These are phyloP conservation scores for Pyrenula aspistea DNA, from an alignment of 495 filamentous ascomycete species.

Conservation along the genomic window DNA sequence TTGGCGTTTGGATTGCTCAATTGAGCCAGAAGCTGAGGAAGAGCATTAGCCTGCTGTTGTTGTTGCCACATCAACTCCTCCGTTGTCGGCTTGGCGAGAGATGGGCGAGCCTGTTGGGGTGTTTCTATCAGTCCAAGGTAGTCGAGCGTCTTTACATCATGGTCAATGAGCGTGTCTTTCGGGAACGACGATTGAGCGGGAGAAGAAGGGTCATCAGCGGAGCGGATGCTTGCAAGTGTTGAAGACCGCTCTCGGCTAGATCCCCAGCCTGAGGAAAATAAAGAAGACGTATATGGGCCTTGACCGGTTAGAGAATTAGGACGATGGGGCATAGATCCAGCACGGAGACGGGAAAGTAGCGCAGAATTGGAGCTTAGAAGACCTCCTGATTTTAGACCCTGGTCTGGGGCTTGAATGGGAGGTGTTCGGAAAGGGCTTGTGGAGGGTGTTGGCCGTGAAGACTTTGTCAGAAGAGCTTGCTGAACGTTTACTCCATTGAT, in stretches of 20 bases:
- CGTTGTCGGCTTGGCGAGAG: slow-evolving; percentile 45
- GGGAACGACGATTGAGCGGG: slow-evolving; percentile 85
- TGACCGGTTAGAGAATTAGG: slow-evolving; percentile 48
- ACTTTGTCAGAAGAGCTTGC: slow-evolving; percentile 61
- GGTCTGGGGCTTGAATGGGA: slow-evolving; percentile 59
- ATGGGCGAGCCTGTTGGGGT: slow-evolving; percentile 66
- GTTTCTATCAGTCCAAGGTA: slow-evolving; percentile 94
- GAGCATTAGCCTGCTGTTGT: slow-evolving; percentile 41
- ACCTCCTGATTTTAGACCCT: slow-evolving; percentile 32
- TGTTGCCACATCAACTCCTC: slow-evolving; percentile 36
- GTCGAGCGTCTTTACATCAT: slow-evolving; percentile 87
- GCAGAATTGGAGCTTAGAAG: slow-evolving; percentile 43
- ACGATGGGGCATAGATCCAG: slow-evolving; percentile 91
- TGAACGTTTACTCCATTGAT: slow-evolving; percentile 47
- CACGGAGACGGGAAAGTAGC: slow-evolving; percentile 74
- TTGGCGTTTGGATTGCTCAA: slow-evolving; percentile 69
- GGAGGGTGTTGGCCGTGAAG: slow-evolving; percentile 78
- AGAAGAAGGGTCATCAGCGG: slow-evolving; percentile 82
- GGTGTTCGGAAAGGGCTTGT: slow-evolving; percentile 81
- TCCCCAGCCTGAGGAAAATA: slow-evolving; percentile 81
- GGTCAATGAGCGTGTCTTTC: slow-evolving; percentile 72
- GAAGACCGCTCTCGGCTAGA: slow-evolving; percentile 64
- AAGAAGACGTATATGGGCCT: slow-evolving; percentile 74
- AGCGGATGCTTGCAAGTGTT: slow-evolving; percentile 74
- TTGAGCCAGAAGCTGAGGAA: slow-evolving; percentile 66